Conservation (phyloP, 768 basidiomycete species). For the Phanerochaete sordida region DNA sequence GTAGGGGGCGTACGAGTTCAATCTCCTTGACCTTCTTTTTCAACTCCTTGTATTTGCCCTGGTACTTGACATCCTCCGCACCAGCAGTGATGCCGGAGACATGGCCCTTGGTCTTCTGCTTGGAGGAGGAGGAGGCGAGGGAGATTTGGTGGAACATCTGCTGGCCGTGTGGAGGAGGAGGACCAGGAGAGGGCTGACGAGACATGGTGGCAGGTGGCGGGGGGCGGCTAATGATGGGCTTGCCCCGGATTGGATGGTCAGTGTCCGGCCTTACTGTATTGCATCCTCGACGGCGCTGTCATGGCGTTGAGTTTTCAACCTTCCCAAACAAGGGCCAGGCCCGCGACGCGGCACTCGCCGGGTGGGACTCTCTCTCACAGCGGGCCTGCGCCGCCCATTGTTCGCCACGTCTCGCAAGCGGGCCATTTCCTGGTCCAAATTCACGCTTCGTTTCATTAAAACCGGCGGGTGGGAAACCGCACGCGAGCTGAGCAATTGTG, state of each 20-base stretch:
- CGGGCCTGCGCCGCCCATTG: not conserved
- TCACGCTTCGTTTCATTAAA: not conserved
- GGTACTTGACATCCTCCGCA: conserved; percentile 84
- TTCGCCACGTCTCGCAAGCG: not conserved
- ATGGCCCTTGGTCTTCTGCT: conserved; percentile 13
- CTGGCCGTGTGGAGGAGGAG: conserved; percentile 21
- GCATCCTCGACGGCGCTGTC: conserved; percentile 16
- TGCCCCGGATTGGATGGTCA: conserved; percentile 26
- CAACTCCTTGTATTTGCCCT: conserved; percentile 83
- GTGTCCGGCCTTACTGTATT: conserved; percentile 15
- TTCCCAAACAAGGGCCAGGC: conserved; percentile 30
- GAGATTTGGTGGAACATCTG: conserved; percentile 14
- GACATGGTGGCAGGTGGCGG: conserved; percentile 57
- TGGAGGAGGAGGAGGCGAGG: conserved; percentile 7
- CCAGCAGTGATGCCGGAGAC: conserved; percentile 62
- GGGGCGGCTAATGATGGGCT: conserved; percentile 28
- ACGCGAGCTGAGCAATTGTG: not conserved
- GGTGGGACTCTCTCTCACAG: conserved; percentile 7
- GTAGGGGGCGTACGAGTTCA: conserved; percentile 55
- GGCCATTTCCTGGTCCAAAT: not conserved
- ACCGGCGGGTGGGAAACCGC: too few relatives aligned
- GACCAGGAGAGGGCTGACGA: conserved; percentile 41
- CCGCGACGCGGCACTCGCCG: conserved; percentile 5
- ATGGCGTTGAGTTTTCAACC: conserved; percentile 34
- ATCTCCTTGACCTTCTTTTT: conserved; percentile 88